A percentile compares a stretch with the other conserved stretches of the same genome.
phyloP scores from a whole-genome alignment of 208 protist species.

The Eutreptiella sp. region DNA sequence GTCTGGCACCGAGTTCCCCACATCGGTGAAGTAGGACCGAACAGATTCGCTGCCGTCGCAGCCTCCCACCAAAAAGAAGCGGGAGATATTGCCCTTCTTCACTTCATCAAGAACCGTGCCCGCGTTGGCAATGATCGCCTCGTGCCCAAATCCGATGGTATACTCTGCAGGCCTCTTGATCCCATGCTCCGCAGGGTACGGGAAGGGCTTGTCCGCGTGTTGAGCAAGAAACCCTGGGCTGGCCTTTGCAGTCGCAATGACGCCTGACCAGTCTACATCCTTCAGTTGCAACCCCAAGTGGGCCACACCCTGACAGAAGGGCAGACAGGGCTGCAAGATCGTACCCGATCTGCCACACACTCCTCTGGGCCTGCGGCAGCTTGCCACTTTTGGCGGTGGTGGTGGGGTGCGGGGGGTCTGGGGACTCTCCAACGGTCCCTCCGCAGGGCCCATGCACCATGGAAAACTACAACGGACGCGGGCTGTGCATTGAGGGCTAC shows the following conservation, averaged over 20 bases:
- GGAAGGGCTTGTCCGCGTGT: constrained; percentile 2
- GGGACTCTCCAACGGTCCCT: too few relatives aligned
- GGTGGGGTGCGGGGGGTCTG: too few relatives aligned
- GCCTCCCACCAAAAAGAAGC: constrained; percentile 70
- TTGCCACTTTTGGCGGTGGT: too few relatives aligned
- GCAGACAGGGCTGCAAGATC: too few relatives aligned
- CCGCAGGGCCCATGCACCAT: too few relatives aligned
- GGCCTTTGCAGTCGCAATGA: constrained; percentile 44
- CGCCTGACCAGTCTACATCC: constrained; percentile 32
- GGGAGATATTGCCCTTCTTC: constrained; percentile 57
- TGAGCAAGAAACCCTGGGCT: constrained; percentile 34
- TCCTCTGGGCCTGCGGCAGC: background rate
- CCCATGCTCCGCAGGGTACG: background rate
- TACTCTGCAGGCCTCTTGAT: constrained; percentile 11
- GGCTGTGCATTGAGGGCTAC: too few relatives aligned
- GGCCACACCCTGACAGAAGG: constrained; percentile 30
- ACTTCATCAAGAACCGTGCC: constrained; percentile 48
- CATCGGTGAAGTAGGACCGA: constrained; percentile 58
- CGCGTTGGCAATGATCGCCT: constrained; percentile 31
- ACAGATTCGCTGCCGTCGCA: constrained; percentile 63
- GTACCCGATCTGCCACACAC: constrained; percentile 16
- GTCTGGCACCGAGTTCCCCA: constrained; percentile 40
- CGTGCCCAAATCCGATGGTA: constrained; percentile 43
- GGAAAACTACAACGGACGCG: too few relatives aligned
- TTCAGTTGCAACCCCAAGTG: too few relatives aligned